A percentile compares a stretch with the other conserved stretches of the same genome.
phyloP scores from a whole-genome alignment of 352 stramenopile genomes.

The Globisporangium uncinulatum region DNA sequence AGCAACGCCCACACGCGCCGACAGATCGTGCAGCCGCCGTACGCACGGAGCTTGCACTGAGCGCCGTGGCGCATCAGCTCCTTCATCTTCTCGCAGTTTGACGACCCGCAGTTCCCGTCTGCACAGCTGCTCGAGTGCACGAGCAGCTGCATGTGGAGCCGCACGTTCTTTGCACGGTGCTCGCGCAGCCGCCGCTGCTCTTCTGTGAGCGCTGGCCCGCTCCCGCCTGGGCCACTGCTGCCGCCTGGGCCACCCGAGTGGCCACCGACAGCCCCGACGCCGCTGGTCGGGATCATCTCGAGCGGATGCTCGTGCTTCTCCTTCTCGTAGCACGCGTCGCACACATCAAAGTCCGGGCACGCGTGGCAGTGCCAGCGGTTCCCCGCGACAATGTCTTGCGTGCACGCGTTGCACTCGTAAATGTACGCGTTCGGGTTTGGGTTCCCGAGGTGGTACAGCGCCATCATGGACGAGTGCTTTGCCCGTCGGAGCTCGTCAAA shows the following conservation, averaged over 20 bases:
- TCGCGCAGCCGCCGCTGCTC: constrained; percentile 68
- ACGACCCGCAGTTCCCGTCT: constrained; percentile 90
- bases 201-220: constrained; percentile 31
- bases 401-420: constrained; percentile 85
- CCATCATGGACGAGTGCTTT: constrained; percentile 99
- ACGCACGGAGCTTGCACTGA: constrained; percentile 90
- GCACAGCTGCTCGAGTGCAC: constrained; percentile 94
- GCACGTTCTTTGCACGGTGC: constrained; percentile 92
- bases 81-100: constrained; percentile 99
- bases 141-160: constrained; percentile 98
- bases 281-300: constrained; percentile 77
- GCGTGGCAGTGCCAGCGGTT: constrained; percentile 89
- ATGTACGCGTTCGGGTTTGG: constrained; percentile 86
- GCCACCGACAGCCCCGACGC: constrained; percentile 22
- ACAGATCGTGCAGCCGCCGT: constrained; percentile 95
- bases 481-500: constrained; percentile 97
- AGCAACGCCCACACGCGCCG: constrained; percentile 96
- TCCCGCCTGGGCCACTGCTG: constrained; percentile 6
- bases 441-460: constrained; percentile 98
- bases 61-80: constrained; percentile 94
- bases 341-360: constrained; percentile 88
- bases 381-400: constrained; percentile 70
- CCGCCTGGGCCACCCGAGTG: constrained; percentile 8
- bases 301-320: constrained; percentile 76
- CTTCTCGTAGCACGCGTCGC: constrained; percentile 82